phyloP scores from a whole-genome alignment of 208 protist species.

The Porcisia hertigi region DNA sequence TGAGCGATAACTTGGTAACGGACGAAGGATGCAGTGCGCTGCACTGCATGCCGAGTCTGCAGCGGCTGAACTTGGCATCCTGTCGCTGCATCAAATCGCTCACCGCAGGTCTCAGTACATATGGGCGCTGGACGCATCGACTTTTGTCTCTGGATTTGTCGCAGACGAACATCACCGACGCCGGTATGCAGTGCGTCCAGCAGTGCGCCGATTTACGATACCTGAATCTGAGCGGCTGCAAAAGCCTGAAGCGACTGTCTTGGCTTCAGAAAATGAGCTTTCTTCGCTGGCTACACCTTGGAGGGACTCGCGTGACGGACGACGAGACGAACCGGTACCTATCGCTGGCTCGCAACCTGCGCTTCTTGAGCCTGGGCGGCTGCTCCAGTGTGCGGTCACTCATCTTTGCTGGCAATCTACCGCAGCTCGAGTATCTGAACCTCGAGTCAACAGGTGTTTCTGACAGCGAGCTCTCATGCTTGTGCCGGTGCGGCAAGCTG shows the following conservation, averaged over 20 bases:
- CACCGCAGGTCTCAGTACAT: conserved; percentile 5
- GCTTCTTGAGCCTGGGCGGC: conserved; percentile 50
- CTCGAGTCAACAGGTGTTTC: conserved; percentile 48
- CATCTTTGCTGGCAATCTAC: conserved; percentile 31
- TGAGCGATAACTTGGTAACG: conserved; percentile 54
- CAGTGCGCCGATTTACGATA: conserved; percentile 46
- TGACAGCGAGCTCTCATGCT: conserved; percentile 33
- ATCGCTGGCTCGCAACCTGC: conserved; percentile 22
- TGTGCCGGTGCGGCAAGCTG: conserved; percentile 33
- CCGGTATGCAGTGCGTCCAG: conserved; percentile 26
- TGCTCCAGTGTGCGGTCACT: conserved; percentile 38
- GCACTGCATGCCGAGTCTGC: conserved; percentile 25
- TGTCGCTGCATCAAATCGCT: conserved; percentile 37
- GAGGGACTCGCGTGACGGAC: conserved; percentile 45
- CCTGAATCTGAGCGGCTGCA: conserved; percentile 53
- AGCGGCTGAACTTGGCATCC: conserved; percentile 20
- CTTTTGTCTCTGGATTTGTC: conserved; percentile 56
- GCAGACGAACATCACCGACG: conserved; percentile 39
- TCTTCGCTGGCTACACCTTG: conserved; percentile 50
- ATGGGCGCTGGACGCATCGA: conserved; percentile 12
- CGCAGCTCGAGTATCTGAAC: conserved; percentile 44
- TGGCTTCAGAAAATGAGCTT: conserved; percentile 37
- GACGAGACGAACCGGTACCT: conserved; percentile 27
- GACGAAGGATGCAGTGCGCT: conserved; percentile 30
- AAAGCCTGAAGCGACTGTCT: conserved; percentile 28